Conservation (phyloP, 768 basidiomycete genomes). For the Suillus lakei region DNA sequence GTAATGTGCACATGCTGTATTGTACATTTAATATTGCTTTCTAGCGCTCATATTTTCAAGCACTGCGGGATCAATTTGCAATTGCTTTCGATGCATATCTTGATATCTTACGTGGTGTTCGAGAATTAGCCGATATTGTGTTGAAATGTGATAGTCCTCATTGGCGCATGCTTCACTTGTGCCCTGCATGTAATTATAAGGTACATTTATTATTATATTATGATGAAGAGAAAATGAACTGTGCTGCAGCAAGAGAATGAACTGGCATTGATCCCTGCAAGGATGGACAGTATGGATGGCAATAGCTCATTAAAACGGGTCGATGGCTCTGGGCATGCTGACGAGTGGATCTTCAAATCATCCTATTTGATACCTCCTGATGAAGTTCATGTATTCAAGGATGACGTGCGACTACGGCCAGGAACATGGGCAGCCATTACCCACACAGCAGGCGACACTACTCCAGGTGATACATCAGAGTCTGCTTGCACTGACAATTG, state of each 20-base stretch:
- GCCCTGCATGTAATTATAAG: constrained; percentile 43
- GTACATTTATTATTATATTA: constrained; percentile 17
- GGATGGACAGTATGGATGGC: constrained; percentile 38
- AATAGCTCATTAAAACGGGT: constrained; percentile 40
- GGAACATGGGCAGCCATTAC: background rate
- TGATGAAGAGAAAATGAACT: background rate
- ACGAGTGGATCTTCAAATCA: constrained; percentile 22
- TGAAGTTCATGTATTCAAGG: constrained; percentile 33
- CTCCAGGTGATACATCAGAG: background rate
- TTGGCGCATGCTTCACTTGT: constrained; percentile 38
- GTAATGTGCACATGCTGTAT: background rate
- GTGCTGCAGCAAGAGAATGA: constrained; percentile 25
- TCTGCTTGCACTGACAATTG: constrained; percentile 35
- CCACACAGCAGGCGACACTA: background rate
- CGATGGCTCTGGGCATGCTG: constrained; percentile 20
- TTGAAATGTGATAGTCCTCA: constrained; percentile 33
- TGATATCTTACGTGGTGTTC: constrained; percentile 23
- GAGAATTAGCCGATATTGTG: constrained; percentile 21
- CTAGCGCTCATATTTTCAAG: constrained; percentile 14
- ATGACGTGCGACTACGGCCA: constrained; percentile 11
- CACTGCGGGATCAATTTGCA: constrained; percentile 22
- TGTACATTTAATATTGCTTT: constrained; percentile 25
- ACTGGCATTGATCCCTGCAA: constrained; percentile 23
- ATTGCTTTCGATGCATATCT: constrained; percentile 43
- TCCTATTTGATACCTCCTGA: constrained; percentile 31